These are phyloP conservation scores for Penicillium samsonianum DNA, from an alignment of 495 filamentous ascomycete genomes.

Conservation along the genomic window DNA sequence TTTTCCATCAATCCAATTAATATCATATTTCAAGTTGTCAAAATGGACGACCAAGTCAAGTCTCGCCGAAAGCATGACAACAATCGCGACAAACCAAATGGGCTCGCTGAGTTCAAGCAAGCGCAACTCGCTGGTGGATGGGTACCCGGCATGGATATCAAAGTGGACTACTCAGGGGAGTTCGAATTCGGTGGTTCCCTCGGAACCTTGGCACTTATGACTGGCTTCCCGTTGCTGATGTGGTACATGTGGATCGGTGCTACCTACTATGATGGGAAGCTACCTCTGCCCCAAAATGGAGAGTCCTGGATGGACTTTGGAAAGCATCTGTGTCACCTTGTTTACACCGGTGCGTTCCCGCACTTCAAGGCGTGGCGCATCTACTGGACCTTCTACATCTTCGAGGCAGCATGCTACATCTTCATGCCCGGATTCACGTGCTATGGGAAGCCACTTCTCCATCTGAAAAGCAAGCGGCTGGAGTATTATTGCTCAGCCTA, in stretches of 20 bases:
- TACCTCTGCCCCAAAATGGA: slow-evolving; percentile 62
- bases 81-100: not conserved
- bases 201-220: slow-evolving; percentile 74
- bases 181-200: slow-evolving; percentile 84
- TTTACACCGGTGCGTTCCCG: slow-evolving; percentile 77
- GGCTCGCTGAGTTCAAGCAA: slow-evolving; percentile 7
- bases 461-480: slow-evolving; percentile 72
- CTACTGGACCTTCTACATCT: slow-evolving; percentile 83
- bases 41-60: not conserved
- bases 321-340: slow-evolving; percentile 61
- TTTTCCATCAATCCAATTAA: not conserved
- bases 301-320: slow-evolving; percentile 66
- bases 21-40: not conserved
- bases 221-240: slow-evolving; percentile 86
- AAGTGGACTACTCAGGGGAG: slow-evolving; percentile 31
- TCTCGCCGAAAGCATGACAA: not conserved
- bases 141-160: slow-evolving; percentile 28
- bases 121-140: slow-evolving; percentile 27
- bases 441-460: slow-evolving; percentile 68
- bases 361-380: slow-evolving; percentile 73
- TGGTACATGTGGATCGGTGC: slow-evolving; percentile 97
- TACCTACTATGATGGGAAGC: slow-evolving; percentile 78
- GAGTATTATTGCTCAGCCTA: slow-evolving; percentile 84
- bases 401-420: slow-evolving; percentile 75
- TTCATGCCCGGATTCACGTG: slow-evolving; percentile 75